These are phyloP conservation scores for Metschnikowia kunwiensis DNA, from an alignment of 805 yeast genomes.

Conservation along the genomic window DNA sequence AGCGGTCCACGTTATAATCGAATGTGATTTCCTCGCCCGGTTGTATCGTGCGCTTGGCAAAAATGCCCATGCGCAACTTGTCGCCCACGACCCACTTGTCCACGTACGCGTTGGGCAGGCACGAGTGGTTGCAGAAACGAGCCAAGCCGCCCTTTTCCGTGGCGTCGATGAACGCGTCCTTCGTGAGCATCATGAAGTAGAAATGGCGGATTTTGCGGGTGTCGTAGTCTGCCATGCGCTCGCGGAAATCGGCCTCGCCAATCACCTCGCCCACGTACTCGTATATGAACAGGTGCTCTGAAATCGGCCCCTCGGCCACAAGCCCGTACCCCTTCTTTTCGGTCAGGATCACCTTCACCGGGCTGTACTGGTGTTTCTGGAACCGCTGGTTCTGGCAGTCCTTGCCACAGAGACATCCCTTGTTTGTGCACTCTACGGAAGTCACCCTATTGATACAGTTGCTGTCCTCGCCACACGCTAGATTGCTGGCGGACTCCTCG, in stretches of 20 bases:
- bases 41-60: constrained; percentile 69
- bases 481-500: constrained; percentile 32
- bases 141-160: constrained; percentile 86
- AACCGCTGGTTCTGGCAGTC: constrained; percentile 86
- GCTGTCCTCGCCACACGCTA: constrained; percentile 80
- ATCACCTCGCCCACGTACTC: constrained; percentile 95
- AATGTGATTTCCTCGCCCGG: constrained; percentile 89
- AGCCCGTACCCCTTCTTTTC: constrained; percentile 88
- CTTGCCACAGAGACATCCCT: constrained; percentile 65
- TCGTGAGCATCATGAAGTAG: constrained; percentile 93
- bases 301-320: constrained; percentile 59
- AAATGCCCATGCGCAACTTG: constrained; percentile 89
- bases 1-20: constrained; percentile 92
- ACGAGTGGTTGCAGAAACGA: constrained; percentile 91
- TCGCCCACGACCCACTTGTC: constrained; percentile 97
- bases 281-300: constrained; percentile 69
- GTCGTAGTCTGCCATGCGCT: constrained; percentile 73
- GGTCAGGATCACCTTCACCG: constrained; percentile 78
- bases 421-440: constrained; percentile 84
- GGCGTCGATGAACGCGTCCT: constrained; percentile 92
- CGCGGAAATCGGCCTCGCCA: constrained; percentile 70
- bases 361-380: constrained; percentile 70
- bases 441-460: constrained; percentile 92
- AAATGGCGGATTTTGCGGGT: constrained; percentile 69
- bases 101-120: constrained; percentile 91